Evolutionary conservation across 441 rosid species (phyloP).

Genomic region (Mallotus japonicus): DNA sequence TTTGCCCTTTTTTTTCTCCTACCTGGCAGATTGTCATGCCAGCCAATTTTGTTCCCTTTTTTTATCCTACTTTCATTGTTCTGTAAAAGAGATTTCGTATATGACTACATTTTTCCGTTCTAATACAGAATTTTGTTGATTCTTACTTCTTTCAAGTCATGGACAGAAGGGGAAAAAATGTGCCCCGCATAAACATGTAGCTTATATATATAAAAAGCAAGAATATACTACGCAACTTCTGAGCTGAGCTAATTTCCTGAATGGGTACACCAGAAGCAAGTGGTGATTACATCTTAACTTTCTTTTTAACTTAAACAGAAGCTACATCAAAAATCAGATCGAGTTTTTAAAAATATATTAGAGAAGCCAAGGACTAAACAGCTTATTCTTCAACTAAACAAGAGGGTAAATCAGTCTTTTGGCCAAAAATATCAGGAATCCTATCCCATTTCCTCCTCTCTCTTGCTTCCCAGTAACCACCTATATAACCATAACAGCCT

Average conservation of each 20-base stretch:
- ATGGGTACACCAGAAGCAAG: not conserved
- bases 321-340: not conserved
- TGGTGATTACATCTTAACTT: not conserved
- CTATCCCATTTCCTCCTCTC: slow-evolving; percentile 64
- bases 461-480: slow-evolving; percentile 94
- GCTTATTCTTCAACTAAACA: slow-evolving; percentile 32
- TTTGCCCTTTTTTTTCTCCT: not conserved
- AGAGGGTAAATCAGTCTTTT: slow-evolving; percentile 36
- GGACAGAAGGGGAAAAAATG: too few species aligned
- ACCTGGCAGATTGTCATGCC: not conserved
- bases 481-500: slow-evolving; percentile 70
- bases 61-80: too few species aligned
- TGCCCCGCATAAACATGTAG: too few species aligned
- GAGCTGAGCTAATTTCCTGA: too few species aligned
- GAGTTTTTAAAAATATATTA: not conserved
- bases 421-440: slow-evolving; percentile 73
- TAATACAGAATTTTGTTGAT: too few species aligned
- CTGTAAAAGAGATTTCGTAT: too few species aligned
- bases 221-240: too few species aligned
- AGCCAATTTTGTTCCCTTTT: too few species aligned
- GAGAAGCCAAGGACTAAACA: slow-evolving; percentile 1
- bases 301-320: not conserved
- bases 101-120: too few species aligned
- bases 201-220: too few species aligned
- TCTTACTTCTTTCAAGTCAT: too few species aligned